phyloP scores from a whole-genome alignment of 371 early-diverging fungal species.

The Mucor lusitanicus region DNA sequence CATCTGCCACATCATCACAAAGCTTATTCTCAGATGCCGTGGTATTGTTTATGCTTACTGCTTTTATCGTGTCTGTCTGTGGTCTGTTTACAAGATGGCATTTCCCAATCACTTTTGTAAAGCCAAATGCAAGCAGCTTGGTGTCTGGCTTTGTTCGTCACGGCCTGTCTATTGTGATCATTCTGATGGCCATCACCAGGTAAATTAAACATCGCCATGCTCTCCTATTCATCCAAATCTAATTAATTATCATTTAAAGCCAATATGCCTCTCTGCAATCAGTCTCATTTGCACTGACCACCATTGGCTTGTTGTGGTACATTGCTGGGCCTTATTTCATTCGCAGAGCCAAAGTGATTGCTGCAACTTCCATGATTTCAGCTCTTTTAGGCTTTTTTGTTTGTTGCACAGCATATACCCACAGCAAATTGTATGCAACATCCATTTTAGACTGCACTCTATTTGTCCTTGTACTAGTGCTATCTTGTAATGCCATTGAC shows the following conservation, averaged over 20 bases:
- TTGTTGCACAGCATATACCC: conserved; percentile 19
- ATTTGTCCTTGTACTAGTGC: conserved; percentile 36
- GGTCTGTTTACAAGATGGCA: conserved; percentile 41
- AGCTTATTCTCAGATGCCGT: conserved; percentile 16
- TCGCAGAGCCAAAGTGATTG: conserved; percentile 19
- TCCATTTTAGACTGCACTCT: conserved; percentile 44
- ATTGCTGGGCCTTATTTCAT: conserved; percentile 43
- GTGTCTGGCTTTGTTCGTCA: conserved; percentile 22
- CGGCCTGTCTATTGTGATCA: conserved; percentile 21
- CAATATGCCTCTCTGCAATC: conserved; percentile 10
- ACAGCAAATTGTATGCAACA: conserved; percentile 19
- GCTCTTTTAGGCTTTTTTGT: conserved; percentile 32
- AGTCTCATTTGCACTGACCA: conserved; percentile 6
- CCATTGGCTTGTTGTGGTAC: conserved; percentile 24
- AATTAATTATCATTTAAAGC: conserved; percentile 9
- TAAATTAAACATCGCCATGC: conserved; percentile 4
- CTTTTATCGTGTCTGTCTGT: conserved; percentile 32
- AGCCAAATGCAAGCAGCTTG: conserved; percentile 14
- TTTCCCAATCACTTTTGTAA: conserved; percentile 32
- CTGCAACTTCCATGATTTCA: conserved; percentile 21
- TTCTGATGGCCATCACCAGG: conserved; percentile 24
- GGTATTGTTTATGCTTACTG: conserved; percentile 45
- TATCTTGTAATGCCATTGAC: conserved; percentile 43
- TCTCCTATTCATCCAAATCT: neutral
- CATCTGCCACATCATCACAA: conserved; percentile 31